These are phyloP conservation scores for Solanum virginianum DNA, from an alignment of 257 asterid species.

Conservation along the genomic window DNA sequence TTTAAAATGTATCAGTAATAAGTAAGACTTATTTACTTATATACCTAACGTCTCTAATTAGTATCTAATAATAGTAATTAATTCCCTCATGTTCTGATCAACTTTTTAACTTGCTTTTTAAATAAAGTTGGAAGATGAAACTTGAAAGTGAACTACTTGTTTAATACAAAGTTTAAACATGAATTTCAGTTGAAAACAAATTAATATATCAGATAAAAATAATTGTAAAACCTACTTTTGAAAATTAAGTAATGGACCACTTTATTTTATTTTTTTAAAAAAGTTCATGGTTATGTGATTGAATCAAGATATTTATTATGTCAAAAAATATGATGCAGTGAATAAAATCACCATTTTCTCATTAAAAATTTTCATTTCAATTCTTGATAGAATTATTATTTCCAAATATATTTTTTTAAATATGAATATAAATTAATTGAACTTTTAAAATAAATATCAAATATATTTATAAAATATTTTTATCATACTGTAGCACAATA, in stretches of 20 bases:
- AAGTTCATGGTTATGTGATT: neutral
- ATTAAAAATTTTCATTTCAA: too few species aligned
- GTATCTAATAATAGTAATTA: neutral
- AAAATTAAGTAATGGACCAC: neutral
- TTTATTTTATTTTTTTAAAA: neutral
- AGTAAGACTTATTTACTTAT: too few species aligned
- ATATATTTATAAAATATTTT: neutral
- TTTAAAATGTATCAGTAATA: too few species aligned
- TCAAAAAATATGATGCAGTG: too few species aligned
- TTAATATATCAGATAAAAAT: too few species aligned
- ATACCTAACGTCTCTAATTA: too few species aligned
- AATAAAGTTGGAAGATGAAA: neutral
- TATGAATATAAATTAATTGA: rapidly evolving
- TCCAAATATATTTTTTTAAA: too few species aligned
- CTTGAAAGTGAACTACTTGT: neutral
- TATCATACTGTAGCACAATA: neutral
- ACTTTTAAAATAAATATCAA: rapidly evolving
- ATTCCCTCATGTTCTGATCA: neutral
- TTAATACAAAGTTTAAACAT: neutral
- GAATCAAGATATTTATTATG: neutral
- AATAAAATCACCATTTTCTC: too few species aligned
- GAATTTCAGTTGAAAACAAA: neutral
- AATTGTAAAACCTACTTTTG: neutral
- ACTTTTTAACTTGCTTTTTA: neutral
- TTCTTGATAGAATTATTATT: too few species aligned